Evolutionary conservation across 768 basidiomycete genomes (phyloP), one percentile per base, ranked within the genome.

Genomic region (Phlebiopsis flavidoalba): DNA sequence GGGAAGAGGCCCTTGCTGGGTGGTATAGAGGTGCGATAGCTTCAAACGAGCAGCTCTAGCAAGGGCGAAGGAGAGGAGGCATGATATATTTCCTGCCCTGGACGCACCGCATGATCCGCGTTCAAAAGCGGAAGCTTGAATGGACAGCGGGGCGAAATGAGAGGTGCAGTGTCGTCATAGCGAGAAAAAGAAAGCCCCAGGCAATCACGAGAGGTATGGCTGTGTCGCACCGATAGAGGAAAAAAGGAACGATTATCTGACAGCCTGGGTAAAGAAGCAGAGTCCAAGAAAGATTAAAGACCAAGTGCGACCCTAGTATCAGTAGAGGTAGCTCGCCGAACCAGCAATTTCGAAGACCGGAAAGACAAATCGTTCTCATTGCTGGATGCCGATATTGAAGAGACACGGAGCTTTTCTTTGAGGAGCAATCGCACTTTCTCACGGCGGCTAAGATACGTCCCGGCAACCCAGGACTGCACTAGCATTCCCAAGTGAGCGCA

Each of bases 91-190:
- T 22, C 21, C 50, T 21, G 14, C 14, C 24, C 14, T 31, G 15
- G n/a, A n/a, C n/a, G n/a, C n/a, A n/a, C 7, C 40, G 21, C 21
- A 17, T 46, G 11, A 12, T 10, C 10, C 8, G 6, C 43, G n/a
- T 60, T 54, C 8, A 60, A 33, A 8, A 60, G 19, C 40, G 59
- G 53, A 14, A 33, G 54, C 46, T 60, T 60, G 59, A 55, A 60
- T 6, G 59, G 59, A 36, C 59, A 60, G n/a, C 59, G 37, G 15
- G 59, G 43, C 5, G 59, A 60, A 14, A 60, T 36, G 14, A 37
- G 26, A 15, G 59, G 59, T 8, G 59, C 59, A 55, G 31, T 7
- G 59, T 49, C 14, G 43, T 48, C 11, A 22, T 11, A 22, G 26
- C 26, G 22, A n/a, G n/a, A 57, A 46, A 22, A 57, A 48, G 21